Evolutionary conservation across 768 basidiomycete species (phyloP), one percentile per base, ranked within the genome.

Genomic region (Leccinellum albellum): DNA sequence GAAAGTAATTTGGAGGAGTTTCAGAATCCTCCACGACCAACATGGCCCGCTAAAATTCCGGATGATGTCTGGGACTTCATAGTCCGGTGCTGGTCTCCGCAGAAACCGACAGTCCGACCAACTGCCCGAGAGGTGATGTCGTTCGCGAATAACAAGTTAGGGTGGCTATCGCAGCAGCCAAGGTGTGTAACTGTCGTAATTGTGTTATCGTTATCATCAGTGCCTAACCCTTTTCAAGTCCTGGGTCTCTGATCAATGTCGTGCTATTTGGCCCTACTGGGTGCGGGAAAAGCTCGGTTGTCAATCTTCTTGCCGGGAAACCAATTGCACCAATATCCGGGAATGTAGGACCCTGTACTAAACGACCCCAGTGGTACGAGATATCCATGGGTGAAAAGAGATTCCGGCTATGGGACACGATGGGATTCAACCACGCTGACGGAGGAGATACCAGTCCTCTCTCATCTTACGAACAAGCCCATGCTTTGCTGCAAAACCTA

Each of bases 271-370:
- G 65, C 35, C 23, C 55, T 32, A 33, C 44, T 21, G 65, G 65
- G 3, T 54, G 53, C 10, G 62, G 65, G 3, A 66, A 64, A 47
- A 66, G 65, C 26, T 66, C 65, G 0, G 31, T 66, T 20, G 47
- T 66, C 45, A 66, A 67, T 35, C 47, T 66, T 23, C 52, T 67
- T 31, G 54, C 62, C 3, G 66, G 59, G 15, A 7, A 53, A 2
- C 44, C 60, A 3, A 24, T 58, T 1, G 76, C 75, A 3, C 29
- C 29, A 1, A 63, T 66, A 4, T 73, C 71, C 4, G 61, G 56
- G n/a, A 45, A 60, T 7, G 64, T 64, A 1, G 44, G 31, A 0
- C 71, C 73, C 6, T 73, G 69, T 40, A 79, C 78, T 1, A 64
- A 73, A 21, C 26, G 55, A 4, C 63, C 55, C 37, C 52, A 40